Conservation (phyloP, 306 rosid genomes). For the Prunus armeniaca region DNA sequence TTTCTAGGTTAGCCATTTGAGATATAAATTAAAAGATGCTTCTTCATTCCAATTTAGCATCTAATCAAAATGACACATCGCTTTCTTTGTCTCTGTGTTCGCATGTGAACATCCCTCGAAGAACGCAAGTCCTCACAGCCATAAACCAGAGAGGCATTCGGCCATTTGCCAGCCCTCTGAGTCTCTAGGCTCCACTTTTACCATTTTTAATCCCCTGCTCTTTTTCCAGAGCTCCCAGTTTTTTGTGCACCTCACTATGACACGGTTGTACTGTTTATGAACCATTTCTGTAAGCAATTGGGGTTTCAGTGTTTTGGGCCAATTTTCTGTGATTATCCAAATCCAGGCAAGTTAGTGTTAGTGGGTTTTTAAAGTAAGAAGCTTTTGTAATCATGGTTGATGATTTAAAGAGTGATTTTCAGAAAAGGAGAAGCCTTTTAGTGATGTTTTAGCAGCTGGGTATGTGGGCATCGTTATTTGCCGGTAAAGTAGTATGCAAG, state of each 20-base stretch:
- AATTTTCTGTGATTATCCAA: slow-evolving; percentile 3
- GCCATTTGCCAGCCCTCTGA: slow-evolving; percentile 30
- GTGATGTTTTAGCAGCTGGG: slow-evolving; percentile 34
- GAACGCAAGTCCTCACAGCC: slow-evolving; percentile 45
- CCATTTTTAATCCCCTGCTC: slow-evolving; percentile 1
- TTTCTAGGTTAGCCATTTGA: not conserved
- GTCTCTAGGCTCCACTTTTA: not conserved
- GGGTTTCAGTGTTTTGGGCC: not conserved
- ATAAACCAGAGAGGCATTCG: slow-evolving; percentile 39
- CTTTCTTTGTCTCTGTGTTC: slow-evolving; percentile 45
- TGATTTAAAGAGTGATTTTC: slow-evolving; percentile 45
- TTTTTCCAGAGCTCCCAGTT: slow-evolving; percentile 35
- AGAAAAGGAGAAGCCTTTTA: slow-evolving; percentile 22
- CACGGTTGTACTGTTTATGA: too few relatives aligned
- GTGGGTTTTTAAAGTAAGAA: slow-evolving; percentile 44
- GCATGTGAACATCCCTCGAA: slow-evolving; percentile 75
- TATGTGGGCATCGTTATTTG: slow-evolving; percentile 33
- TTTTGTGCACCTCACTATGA: not conserved
- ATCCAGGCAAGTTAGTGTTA: slow-evolving; percentile 9
- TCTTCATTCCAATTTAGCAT: not conserved
- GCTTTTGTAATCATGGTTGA: slow-evolving; percentile 38
- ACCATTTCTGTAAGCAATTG: not conserved
- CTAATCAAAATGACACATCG: slow-evolving; percentile 29
- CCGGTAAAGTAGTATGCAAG: slow-evolving; percentile 20
- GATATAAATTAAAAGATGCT: not conserved